A percentile compares a stretch with the other conserved stretches of the same genome.
phyloP scores from a whole-genome alignment of 495 filamentous ascomycete genomes.

The Sphaerosporella brunnea region DNA sequence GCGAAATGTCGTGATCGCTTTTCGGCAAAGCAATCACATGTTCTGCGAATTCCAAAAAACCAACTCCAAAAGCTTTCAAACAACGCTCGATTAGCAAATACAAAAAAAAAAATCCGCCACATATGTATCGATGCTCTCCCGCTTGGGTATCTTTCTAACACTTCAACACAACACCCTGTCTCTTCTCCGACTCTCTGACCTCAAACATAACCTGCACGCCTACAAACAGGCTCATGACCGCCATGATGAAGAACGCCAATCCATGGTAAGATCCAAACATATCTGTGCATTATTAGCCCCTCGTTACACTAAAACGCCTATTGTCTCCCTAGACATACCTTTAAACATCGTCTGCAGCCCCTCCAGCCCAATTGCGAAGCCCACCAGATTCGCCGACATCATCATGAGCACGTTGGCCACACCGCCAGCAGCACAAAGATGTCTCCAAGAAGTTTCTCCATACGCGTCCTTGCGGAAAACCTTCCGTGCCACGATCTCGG shows the following conservation, averaged over 20 bases:
- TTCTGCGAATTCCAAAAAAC: no score
- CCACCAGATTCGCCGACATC: conserved; percentile 87
- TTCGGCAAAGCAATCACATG: no score
- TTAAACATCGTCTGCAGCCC: conserved; percentile 58
- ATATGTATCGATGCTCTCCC: no score
- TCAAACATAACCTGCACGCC: conserved; percentile 95
- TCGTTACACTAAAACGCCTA: background rate
- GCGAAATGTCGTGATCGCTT: no score
- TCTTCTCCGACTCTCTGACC: conserved; percentile 62
- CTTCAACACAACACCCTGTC: conserved; percentile 68
- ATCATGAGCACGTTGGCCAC: conserved; percentile 85
- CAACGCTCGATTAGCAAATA: no score
- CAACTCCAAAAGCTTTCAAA: no score
- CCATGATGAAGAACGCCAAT: conserved; percentile 50
- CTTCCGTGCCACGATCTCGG: conserved; percentile 54
- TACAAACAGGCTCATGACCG: conserved; percentile 58
- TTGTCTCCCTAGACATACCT: no score
- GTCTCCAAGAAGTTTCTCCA: conserved; percentile 50
- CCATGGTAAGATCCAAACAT: conserved; percentile 30
- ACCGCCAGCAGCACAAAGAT: conserved; percentile 68
- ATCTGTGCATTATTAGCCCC: background rate
- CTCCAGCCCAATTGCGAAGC: conserved; percentile 82
- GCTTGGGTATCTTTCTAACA: no score
- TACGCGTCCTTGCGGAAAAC: conserved; percentile 63
- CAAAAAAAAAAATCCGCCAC: background rate